Base-by-base conservation (phyloP, 2,329 filamentous ascomycete genomes). In the Hymenoscyphus fraxineus region DNA sequence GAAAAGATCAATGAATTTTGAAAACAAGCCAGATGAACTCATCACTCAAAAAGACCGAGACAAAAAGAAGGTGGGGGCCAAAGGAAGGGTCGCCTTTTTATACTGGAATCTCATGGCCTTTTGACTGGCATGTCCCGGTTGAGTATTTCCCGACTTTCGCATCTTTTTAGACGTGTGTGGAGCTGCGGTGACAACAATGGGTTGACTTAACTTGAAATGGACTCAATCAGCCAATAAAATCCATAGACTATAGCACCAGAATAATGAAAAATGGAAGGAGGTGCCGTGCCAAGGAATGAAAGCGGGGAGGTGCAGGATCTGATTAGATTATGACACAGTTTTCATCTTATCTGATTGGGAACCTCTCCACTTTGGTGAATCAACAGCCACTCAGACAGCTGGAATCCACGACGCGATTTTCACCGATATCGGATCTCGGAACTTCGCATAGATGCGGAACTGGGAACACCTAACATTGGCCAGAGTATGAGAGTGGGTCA, bases 301-400 rank as follows among this genome's bases (percentile, higher is more conserved):
- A 15, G 35, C n/a, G 58, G 35, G 35, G 22, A 27, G 16, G 13
- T 59, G 58, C 58, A 60, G 39, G 59, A 60, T 60, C 59, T 60
- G 41, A 60, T 60, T 35, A 60, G 59, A 60, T 59, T 40, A 19
- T 40, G 31, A 59, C 31, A 47, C 31, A 19, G 15, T 54, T 54
- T 60, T 54, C 59, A 60, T 60, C 59, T 60, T 60, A 60, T 60
- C 59, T 51, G 59, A 60, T 60, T 44, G n/a, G 27, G 41, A 41
- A 3, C 15, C 13, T 35, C 10, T 6, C 59, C 40, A 38, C 40
- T 35, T 13, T 19, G 13, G 35, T 51, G 9, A 7, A 40, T n/a
- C 7, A 15, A 38, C 31, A 10, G 10, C 59, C 59, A 60, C 16
- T 60, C 27, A 60, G 6, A 16, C 44, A 19, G 3, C 15, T 13